Percentiles rank a stretch among this genome's conserved stretches.
Conservation (phyloP, 495 filamentous ascomycete genomes). For the Aspergillus carlsbadensis region DNA sequence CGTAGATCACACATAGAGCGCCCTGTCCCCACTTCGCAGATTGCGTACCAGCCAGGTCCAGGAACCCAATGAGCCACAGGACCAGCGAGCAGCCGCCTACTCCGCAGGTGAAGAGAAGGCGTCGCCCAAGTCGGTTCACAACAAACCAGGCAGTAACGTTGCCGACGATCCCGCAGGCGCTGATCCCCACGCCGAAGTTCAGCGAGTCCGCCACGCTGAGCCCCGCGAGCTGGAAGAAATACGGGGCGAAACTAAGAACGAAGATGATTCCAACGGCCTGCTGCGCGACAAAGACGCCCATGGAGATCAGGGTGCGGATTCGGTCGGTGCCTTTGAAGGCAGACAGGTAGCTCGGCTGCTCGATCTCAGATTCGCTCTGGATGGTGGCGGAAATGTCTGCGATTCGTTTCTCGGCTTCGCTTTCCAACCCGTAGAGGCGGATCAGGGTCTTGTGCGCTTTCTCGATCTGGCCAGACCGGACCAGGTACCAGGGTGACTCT, state of each 20-base stretch:
- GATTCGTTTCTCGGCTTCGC: not conserved
- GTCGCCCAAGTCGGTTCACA: slow-evolving; percentile 46
- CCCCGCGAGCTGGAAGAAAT: slow-evolving; percentile 64
- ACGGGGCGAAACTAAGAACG: slow-evolving; percentile 53
- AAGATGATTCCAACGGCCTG: slow-evolving; percentile 30
- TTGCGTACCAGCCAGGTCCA: slow-evolving; percentile 51
- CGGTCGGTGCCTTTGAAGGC: slow-evolving; percentile 41
- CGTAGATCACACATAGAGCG: slow-evolving; percentile 54
- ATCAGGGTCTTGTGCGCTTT: slow-evolving; percentile 25
- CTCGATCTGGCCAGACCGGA: slow-evolving; percentile 35
- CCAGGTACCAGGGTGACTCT: slow-evolving; percentile 49
- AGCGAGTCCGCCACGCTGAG: slow-evolving; percentile 41
- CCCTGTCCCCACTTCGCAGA: slow-evolving; percentile 51
- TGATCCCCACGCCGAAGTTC: slow-evolving; percentile 24
- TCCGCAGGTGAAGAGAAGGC: slow-evolving; percentile 53
- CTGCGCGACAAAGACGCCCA: slow-evolving; percentile 43
- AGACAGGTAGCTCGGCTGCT: not conserved
- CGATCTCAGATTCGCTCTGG: too few relatives aligned
- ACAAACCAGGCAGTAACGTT: slow-evolving; percentile 26
- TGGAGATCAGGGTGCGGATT: slow-evolving; percentile 42
- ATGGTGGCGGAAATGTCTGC: not conserved
- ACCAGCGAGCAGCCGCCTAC: slow-evolving; percentile 44
- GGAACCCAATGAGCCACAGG: slow-evolving; percentile 58
- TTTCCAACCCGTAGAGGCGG: slow-evolving; percentile 3
- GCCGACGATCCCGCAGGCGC: slow-evolving; percentile 26